A percentile compares a stretch with the other conserved stretches of the same genome.
Conservation (phyloP, 2,329 filamentous ascomycete genomes). For the Alternaria postmessia region DNA sequence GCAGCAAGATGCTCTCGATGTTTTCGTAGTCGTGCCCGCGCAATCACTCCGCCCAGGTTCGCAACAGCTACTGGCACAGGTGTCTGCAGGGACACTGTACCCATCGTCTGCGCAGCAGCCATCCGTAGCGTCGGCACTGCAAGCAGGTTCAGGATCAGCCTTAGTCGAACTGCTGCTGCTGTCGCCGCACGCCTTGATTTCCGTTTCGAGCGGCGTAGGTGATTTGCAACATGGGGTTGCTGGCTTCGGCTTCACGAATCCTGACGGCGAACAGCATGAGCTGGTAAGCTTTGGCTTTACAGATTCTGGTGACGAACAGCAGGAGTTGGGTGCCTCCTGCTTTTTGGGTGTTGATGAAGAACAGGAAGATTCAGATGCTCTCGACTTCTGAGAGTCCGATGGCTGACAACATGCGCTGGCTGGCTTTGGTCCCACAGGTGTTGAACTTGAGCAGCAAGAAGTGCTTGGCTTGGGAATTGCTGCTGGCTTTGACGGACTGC, state of each 20-base stretch:
- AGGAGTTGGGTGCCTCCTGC: not conserved
- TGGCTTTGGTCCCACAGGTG: not conserved
- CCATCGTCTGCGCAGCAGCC: not conserved
- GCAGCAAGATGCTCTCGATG: not conserved
- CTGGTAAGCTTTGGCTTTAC: slow-evolving; percentile 9
- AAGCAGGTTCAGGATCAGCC: not conserved
- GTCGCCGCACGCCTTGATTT: not conserved
- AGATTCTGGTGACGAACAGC: not conserved
- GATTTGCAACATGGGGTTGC: not conserved
- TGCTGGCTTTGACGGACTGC: not conserved
- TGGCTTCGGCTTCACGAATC: not conserved
- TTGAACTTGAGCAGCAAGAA: not conserved
- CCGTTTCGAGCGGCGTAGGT: not conserved
- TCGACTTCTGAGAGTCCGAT: not conserved
- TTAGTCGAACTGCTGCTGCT: not conserved
- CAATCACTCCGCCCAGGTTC: not conserved
- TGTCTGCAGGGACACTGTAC: not conserved
- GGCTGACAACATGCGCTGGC: not conserved
- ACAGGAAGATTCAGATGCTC: not conserved
- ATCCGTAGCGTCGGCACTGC: not conserved
- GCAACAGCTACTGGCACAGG: slow-evolving; percentile 8
- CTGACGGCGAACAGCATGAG: slow-evolving; percentile 13
- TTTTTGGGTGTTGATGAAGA: not conserved
- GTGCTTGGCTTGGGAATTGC: not conserved
- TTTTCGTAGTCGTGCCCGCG: not conserved